Conservation (phyloP, 768 basidiomycete species). For the Naematelia encephala region DNA sequence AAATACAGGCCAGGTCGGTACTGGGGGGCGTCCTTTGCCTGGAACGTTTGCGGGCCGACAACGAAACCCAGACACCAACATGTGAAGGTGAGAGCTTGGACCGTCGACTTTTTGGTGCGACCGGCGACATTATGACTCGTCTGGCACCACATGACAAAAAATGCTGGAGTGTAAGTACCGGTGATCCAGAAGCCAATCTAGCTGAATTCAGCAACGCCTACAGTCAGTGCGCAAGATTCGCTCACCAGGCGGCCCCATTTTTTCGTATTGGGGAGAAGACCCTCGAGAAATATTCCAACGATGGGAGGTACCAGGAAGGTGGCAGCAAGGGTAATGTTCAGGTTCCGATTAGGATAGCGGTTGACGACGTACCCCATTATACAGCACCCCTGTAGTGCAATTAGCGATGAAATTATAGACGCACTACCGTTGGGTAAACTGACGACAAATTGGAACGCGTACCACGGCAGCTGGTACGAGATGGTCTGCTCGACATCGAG, state of each 20-base stretch:
- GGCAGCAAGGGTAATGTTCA: conserved; percentile 10
- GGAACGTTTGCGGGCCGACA: conserved; percentile 26
- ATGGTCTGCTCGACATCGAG: conserved; percentile 13
- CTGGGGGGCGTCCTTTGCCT: conserved; percentile 15
- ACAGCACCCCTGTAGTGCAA: conserved; percentile 11
- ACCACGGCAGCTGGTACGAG: conserved; percentile 21
- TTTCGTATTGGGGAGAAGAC: conserved; percentile 12
- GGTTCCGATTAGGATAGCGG: conserved; percentile 9
- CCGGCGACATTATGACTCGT: conserved; percentile 18
- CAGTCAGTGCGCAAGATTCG: too few relatives aligned
- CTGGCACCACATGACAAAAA: conserved; percentile 13
- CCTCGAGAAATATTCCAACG: conserved; percentile 21
- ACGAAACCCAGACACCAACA: conserved; percentile 20
- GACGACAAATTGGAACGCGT: conserved; percentile 12
- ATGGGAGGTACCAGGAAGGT: conserved; percentile 4
- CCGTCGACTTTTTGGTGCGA: conserved; percentile 18
- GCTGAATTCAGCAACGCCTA: neutral
- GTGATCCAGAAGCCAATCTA: conserved; percentile 26
- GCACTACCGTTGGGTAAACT: too few relatives aligned
- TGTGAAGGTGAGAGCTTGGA: conserved; percentile 12
- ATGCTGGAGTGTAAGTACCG: conserved; percentile 8
- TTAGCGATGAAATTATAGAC: too few relatives aligned
- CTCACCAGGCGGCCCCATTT: conserved; percentile 21
- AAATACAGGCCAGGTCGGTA: conserved; percentile 21
- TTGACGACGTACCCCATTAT: conserved; percentile 9